Percentiles rank a stretch among this genome's conserved stretches.
These are phyloP conservation scores for Raffaelea ambrosiae DNA, from an alignment of 2,329 filamentous ascomycete genomes.

Conservation along the genomic window DNA sequence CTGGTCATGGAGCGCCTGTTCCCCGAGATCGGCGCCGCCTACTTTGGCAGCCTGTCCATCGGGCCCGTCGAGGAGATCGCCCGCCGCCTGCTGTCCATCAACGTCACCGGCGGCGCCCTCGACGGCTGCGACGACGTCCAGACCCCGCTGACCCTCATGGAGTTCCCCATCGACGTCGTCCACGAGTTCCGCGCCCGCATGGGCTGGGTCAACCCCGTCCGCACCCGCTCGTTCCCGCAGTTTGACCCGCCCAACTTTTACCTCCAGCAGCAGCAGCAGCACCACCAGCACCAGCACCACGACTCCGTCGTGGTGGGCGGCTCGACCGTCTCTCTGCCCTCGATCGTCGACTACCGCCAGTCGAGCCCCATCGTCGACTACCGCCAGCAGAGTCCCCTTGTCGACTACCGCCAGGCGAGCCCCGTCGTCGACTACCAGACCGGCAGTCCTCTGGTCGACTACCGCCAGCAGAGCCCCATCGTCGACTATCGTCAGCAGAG, in stretches of 20 bases:
- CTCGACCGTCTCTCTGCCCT: neutral
- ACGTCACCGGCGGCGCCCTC: conserved; percentile 43
- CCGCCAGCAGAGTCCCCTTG: too few relatives aligned
- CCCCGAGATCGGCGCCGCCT: conserved; percentile 81
- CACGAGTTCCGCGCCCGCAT: conserved; percentile 60
- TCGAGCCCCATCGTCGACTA: neutral
- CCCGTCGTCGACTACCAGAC: conserved; percentile 30
- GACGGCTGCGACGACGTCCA: conserved; percentile 49
- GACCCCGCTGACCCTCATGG: conserved; percentile 59
- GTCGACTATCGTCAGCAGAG: too few relatives aligned
- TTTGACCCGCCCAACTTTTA: conserved; percentile 49
- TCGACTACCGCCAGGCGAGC: too few relatives aligned
- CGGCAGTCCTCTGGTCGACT: neutral
- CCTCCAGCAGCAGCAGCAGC: conserved; percentile 31
- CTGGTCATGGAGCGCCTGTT: conserved; percentile 85
- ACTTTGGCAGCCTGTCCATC: conserved; percentile 74
- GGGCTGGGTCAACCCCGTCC: conserved; percentile 54
- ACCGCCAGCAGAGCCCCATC: too few relatives aligned
- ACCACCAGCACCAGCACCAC: too few relatives aligned
- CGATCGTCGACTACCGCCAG: conserved; percentile 36
- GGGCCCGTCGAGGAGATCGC: conserved; percentile 81
- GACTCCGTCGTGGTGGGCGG: neutral
- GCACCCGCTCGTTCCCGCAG: conserved; percentile 52
- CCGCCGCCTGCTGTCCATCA: conserved; percentile 62
- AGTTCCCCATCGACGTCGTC: conserved; percentile 62